Conservation (phyloP, 2,329 filamentous ascomycete genomes). For the Metarhizium anisopliae region DNA sequence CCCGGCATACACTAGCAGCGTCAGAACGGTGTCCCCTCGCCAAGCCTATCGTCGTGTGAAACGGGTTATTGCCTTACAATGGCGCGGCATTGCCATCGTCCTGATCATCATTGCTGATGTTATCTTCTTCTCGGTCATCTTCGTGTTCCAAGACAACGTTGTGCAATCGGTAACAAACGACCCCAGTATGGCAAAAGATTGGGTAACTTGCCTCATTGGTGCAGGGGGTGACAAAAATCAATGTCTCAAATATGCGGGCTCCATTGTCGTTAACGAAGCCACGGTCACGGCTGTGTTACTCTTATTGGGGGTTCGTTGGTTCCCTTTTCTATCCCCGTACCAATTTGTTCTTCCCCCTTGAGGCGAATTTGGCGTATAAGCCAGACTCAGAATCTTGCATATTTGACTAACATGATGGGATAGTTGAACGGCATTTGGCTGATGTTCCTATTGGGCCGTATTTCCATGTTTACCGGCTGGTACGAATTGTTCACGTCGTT, state of each 20-base stretch:
- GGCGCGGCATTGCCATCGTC: conserved; percentile 86
- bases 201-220: conserved; percentile 62
- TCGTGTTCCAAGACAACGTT: conserved; percentile 76
- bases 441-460: conserved; percentile 70
- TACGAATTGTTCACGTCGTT: conserved; percentile 48
- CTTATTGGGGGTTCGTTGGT: conserved; percentile 55
- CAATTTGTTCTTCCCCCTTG: not conserved
- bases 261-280: conserved; percentile 62
- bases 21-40: conserved; percentile 68
- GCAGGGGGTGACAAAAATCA: conserved; percentile 46
- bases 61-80: conserved; percentile 83
- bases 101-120: conserved; percentile 85
- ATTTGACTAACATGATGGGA: conserved; percentile 14
- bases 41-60: conserved; percentile 82
- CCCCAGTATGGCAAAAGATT: conserved; percentile 45
- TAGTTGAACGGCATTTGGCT: conserved; percentile 80
- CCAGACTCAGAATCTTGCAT: conserved; percentile 1
- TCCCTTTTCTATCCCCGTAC: not conserved
- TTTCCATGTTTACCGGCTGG: conserved; percentile 84
- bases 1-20: conserved; percentile 62
- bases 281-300: conserved; percentile 76
- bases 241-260: conserved; percentile 53
- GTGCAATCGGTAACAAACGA: conserved; percentile 50
- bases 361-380: not conserved
- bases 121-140: conserved; percentile 86